These are phyloP conservation scores for Guillardia theta DNA, from an alignment of 78 protist species.

Conservation along the genomic window DNA sequence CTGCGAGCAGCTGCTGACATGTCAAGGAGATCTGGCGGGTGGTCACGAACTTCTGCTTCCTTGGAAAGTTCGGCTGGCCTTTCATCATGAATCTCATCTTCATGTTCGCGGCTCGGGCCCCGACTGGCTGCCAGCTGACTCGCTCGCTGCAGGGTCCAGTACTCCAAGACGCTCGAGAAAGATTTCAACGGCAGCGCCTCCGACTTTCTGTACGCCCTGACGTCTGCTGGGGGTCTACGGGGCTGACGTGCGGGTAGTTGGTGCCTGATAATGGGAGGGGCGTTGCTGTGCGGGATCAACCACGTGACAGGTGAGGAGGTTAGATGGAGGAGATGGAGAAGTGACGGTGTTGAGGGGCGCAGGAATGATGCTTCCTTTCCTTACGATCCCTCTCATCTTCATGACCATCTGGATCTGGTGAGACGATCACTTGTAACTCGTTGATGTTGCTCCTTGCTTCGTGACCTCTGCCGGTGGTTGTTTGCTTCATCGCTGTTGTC, in stretches of 20 bases:
- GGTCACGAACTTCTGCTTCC: background rate
- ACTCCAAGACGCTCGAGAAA: background rate
- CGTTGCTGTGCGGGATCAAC: background rate
- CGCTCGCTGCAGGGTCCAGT: too few species aligned
- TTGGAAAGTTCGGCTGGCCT: conserved; percentile 15
- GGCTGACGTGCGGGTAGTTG: too few species aligned
- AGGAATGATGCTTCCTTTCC: background rate
- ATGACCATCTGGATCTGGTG: background rate
- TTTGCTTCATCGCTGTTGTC: background rate
- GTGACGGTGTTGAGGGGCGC: too few species aligned
- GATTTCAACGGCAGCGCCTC: background rate
- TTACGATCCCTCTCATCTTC: background rate
- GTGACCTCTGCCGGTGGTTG: background rate
- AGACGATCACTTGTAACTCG: background rate
- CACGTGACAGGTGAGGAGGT: background rate
- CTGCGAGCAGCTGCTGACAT: background rate
- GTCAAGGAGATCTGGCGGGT: background rate
- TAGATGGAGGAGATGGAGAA: too few species aligned
- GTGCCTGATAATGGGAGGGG: background rate
- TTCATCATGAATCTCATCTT: background rate
- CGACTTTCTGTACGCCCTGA: too few species aligned
- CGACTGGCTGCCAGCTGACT: too few species aligned
- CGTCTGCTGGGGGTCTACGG: too few species aligned
- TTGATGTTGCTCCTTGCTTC: background rate
- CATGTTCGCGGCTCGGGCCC: too few species aligned